Percentiles rank a stretch among this genome's conserved stretches.
Conservation (phyloP, 1,284 basidiomycete species). For the Puccinia horiana region DNA sequence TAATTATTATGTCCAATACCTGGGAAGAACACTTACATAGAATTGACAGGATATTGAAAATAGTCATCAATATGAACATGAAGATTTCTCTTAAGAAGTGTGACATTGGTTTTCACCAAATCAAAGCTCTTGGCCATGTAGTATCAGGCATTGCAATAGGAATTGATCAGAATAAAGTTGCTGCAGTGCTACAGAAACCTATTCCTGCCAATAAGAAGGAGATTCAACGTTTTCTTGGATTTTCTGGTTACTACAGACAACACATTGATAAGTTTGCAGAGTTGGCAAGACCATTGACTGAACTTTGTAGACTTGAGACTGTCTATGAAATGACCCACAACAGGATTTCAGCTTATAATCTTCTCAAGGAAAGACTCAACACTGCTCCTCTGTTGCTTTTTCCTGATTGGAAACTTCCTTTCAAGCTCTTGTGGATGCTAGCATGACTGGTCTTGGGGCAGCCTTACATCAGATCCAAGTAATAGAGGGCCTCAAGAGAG, state of each 20-base stretch:
- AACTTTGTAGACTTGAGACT: neutral
- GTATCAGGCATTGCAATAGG: constrained; percentile 57
- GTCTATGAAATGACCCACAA: constrained; percentile 19
- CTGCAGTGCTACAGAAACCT: constrained; percentile 60
- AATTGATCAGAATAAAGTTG: constrained; percentile 62
- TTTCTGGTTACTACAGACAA: constrained; percentile 60
- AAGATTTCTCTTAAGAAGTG: constrained; percentile 16
- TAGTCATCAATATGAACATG: constrained; percentile 13
- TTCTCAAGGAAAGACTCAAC: neutral
- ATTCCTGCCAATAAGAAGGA: constrained; percentile 57
- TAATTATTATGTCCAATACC: neutral
- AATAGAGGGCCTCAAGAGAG: neutral
- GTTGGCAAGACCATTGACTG: neutral
- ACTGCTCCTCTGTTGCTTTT: neutral
- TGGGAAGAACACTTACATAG: neutral
- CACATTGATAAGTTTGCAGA: neutral
- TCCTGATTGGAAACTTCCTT: constrained; percentile 18
- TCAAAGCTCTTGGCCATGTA: constrained; percentile 58
- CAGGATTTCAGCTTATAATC: neutral
- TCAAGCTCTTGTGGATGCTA: constrained; percentile 24
- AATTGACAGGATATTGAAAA: neutral
- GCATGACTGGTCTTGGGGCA: neutral
- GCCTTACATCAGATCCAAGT: constrained; percentile 16
- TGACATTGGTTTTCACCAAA: constrained; percentile 9
- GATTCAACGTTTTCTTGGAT: constrained; percentile 59